These are phyloP conservation scores for Theileria orientalis DNA, from an alignment of 169 alveolate genomes.

Conservation along the genomic window DNA sequence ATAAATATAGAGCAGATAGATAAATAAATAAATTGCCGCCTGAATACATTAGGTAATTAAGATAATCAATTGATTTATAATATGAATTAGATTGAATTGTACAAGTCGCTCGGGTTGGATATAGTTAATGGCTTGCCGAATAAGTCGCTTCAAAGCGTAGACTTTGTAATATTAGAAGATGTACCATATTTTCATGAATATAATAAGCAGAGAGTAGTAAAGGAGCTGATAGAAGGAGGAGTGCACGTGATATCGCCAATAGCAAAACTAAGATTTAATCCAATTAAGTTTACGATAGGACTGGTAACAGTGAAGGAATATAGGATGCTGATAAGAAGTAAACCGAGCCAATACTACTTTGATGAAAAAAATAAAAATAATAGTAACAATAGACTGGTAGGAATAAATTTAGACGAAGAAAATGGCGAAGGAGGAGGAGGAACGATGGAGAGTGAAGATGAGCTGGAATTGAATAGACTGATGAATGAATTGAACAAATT, in stretches of 20 bases:
- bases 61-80: no score
- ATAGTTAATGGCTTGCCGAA: constrained; percentile 51
- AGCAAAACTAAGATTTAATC: constrained; percentile 39
- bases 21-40: no score
- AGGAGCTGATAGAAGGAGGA: constrained; percentile 64
- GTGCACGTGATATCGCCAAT: constrained; percentile 48
- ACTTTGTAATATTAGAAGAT: constrained; percentile 39
- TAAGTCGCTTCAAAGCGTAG: constrained; percentile 41
- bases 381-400: background rate
- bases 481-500: constrained; percentile 43
- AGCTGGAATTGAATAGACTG: background rate
- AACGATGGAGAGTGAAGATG: constrained; percentile 14
- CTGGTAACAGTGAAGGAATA: constrained; percentile 19
- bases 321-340: background rate
- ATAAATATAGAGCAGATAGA: background rate
- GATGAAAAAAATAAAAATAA: background rate
- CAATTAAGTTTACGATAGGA: constrained; percentile 51
- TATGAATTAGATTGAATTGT: constrained; percentile 32
- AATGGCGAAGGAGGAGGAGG: constrained; percentile 25
- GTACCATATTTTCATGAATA: constrained; percentile 49
- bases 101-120: constrained; percentile 55
- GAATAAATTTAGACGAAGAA: constrained; percentile 20
- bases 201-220: constrained; percentile 35
- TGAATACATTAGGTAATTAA: no score
- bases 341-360: background rate